Conservation (phyloP, 371 early-diverging fungal species). For the Mortierella sp. region DNA sequence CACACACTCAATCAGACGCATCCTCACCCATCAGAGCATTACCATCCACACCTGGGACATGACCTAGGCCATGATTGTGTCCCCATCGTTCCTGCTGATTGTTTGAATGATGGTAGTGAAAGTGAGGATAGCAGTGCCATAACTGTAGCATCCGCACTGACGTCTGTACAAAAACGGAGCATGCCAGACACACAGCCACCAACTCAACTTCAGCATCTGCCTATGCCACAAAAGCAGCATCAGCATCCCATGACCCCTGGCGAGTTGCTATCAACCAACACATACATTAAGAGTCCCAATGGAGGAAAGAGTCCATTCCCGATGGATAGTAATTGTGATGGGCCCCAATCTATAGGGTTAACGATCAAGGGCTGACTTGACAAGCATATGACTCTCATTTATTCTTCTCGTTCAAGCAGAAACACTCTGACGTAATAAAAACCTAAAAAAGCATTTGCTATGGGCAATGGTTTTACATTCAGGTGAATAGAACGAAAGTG, state of each 20-base stretch:
- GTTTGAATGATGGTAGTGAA: background rate
- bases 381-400: too few relatives aligned
- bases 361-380: background rate
- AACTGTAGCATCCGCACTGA: background rate
- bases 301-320: slow-evolving; percentile 16
- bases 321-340: slow-evolving; percentile 15
- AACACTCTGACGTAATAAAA: too few relatives aligned
- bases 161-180: background rate
- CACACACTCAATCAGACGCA: slow-evolving; percentile 37
- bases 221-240: slow-evolving; percentile 3
- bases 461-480: too few relatives aligned
- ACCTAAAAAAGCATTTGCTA: too few relatives aligned
- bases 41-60: slow-evolving; percentile 42
- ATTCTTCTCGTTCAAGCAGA: too few relatives aligned
- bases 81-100: slow-evolving; percentile 4
- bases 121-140: background rate
- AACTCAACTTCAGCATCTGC: background rate
- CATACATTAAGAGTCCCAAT: background rate
- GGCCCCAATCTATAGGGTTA: background rate
- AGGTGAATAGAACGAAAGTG: too few relatives aligned
- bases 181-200: background rate
- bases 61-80: slow-evolving; percentile 47
- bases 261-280: slow-evolving; percentile 4
- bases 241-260: slow-evolving; percentile 8
- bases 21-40: slow-evolving; percentile 36